Evolutionary conservation across 2,329 filamentous ascomycete species (phyloP).

Genomic region (Tolypocladium amazonense): DNA sequence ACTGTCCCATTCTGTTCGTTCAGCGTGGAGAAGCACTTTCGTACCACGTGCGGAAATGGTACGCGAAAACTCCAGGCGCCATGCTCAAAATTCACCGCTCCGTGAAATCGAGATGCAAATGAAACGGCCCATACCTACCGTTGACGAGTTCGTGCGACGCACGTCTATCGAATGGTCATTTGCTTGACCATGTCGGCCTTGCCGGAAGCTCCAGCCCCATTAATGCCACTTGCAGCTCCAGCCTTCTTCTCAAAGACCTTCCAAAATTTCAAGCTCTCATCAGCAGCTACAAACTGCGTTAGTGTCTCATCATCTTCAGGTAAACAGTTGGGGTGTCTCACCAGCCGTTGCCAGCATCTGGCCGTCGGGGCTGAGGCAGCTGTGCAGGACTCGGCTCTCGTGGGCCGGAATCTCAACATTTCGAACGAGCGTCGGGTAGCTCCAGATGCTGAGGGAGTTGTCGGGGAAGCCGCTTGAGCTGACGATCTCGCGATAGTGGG

Average conservation of each 20-base stretch:
- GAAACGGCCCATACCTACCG: constrained; percentile 36
- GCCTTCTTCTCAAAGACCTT: constrained; percentile 99
- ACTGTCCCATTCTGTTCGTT: constrained; percentile 22
- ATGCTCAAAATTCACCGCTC: constrained; percentile 36
- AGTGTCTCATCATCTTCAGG: background rate
- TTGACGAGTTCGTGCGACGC: constrained; percentile 16
- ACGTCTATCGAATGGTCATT: constrained; percentile 75
- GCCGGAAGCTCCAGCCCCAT: constrained; percentile 56
- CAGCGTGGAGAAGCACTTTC: constrained; percentile 37
- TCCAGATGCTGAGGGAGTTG: constrained; percentile 98
- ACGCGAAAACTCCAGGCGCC: constrained; percentile 36
- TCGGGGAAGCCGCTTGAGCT: constrained; percentile 98
- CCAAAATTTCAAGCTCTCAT: constrained; percentile 99
- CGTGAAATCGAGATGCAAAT: constrained; percentile 28
- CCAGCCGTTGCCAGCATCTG: constrained; percentile 94
- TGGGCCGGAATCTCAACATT: constrained; percentile 97
- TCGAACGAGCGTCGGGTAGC: constrained; percentile 92
- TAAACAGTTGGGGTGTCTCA: constrained; percentile 25
- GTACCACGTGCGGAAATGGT: constrained; percentile 33
- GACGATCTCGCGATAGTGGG: constrained; percentile 94
- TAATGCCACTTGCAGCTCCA: constrained; percentile 54
- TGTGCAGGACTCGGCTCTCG: constrained; percentile 93
- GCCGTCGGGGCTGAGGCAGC: constrained; percentile 90
- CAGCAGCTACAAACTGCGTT: constrained; percentile 49
- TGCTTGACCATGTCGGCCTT: constrained; percentile 87